Conservation (phyloP, 192 early-diverging fungal genomes). For the Backusella tuberculispora region DNA sequence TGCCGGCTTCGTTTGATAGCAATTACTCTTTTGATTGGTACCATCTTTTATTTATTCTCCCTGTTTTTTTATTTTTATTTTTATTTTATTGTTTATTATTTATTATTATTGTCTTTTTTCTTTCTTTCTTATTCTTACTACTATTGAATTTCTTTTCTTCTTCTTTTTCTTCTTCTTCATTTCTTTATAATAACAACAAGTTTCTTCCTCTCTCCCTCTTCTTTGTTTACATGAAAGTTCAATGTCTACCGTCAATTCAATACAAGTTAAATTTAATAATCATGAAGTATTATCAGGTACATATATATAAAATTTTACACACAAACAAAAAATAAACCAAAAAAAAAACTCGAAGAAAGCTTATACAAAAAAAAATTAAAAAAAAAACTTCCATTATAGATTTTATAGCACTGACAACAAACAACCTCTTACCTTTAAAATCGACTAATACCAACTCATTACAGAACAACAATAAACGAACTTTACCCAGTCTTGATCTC, state of each 20-base stretch:
- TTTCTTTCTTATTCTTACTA: neutral
- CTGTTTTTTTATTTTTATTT: no score
- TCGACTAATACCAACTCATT: no score
- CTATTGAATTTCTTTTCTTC: neutral
- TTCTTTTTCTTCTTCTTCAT: neutral
- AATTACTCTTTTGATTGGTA: constrained; percentile 14
- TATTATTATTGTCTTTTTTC: neutral
- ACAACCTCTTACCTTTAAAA: neutral
- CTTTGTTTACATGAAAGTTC: neutral
- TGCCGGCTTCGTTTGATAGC: constrained; percentile 9
- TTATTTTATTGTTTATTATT: no score
- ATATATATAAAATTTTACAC: neutral
- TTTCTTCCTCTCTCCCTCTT: neutral
- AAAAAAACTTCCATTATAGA: neutral
- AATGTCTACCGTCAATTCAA: neutral
- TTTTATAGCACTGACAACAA: constrained; percentile 10
- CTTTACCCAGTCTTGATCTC: neutral
- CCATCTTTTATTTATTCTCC: neutral
- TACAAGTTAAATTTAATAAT: neutral
- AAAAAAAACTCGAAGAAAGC: neutral
- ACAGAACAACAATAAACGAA: neutral
- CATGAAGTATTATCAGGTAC: constrained; percentile 1
- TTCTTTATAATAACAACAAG: neutral
- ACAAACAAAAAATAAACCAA: no score
- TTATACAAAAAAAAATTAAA: neutral